Evolutionary conservation across 1,139 yeast genomes (phyloP), one percentile per base, ranked within the genome.

Genomic region (Sugiyamaella novakii): DNA sequence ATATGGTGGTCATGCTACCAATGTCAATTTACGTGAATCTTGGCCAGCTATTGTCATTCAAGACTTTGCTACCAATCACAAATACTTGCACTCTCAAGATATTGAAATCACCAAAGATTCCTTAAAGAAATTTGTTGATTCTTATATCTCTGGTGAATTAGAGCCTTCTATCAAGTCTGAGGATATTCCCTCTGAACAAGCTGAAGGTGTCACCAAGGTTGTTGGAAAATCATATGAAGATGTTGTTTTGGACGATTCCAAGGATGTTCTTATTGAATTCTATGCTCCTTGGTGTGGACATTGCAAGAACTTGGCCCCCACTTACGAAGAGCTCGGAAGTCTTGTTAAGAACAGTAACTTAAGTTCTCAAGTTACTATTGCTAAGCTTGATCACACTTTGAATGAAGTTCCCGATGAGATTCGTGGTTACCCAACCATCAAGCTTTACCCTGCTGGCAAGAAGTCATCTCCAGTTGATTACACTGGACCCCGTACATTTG

Each of bases 251-350:
- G 91, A 89, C 65, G 72, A 75, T 46, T 69, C 77, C 52, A 88
- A 87, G 77, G 98, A 92, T 69, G 91, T 92, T 47, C 75, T 92
- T 59, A 91, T 92, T 59, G 88, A 91, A 76, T 91, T 87, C 74
- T 92, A 87, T 67, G 98, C 98, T 50, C 96, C 96, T 72, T 92
- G 98, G 98, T 91, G 98, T 76, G 97, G 98, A 45, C 98, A 91
- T 78, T 91, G 98, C 79, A 91, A 91, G 79, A 87, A 80, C 72
- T 78, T 91, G 71, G 96, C 96, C 52, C 98, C 98, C 66, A 77
- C 76, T 53, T 92, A 84, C 76, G 96, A 87, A 67, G 94, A 88
- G 68, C 79, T 92, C 61, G 97, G 89, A 51, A 82, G 74, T 47
- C 67, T 85, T 51, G 85, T 75, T 69, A 75, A 73, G 51, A 72